phyloP scores from a whole-genome alignment of 2,329 filamentous ascomycete species.

The Xylaria hypoxylon region DNA sequence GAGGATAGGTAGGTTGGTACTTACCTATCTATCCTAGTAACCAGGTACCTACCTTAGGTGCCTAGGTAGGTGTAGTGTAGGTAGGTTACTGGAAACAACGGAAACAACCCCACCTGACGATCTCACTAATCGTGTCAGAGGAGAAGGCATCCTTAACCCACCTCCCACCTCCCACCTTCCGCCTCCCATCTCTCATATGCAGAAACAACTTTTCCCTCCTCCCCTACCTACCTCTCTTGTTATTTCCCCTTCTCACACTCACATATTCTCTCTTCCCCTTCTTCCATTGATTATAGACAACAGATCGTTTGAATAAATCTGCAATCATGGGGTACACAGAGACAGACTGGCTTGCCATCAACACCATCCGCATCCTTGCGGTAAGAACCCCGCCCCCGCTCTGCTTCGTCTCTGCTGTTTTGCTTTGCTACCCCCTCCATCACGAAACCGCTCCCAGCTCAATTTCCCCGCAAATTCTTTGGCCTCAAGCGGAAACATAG shows the following conservation, averaged over 20 bases:
- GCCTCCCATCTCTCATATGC: slow-evolving; percentile 26
- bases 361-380: slow-evolving; percentile 96
- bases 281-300: slow-evolving; percentile 38
- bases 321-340: slow-evolving; percentile 88
- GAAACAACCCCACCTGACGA: slow-evolving; percentile 35
- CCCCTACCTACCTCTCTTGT: slow-evolving; percentile 26
- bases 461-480: slow-evolving; percentile 33
- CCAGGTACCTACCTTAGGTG: no score
- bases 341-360: slow-evolving; percentile 90
- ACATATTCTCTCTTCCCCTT: slow-evolving; percentile 36
- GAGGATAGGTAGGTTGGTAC: not conserved
- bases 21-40: not conserved
- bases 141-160: slow-evolving; percentile 18
- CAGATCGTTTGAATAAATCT: slow-evolving; percentile 39
- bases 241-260: slow-evolving; percentile 35
- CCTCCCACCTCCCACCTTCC: slow-evolving; percentile 23
- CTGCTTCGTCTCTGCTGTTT: slow-evolving; percentile 41
- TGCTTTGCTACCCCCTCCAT: slow-evolving; percentile 50
- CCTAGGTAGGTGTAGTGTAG: no score
- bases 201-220: slow-evolving; percentile 29
- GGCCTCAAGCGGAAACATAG: not conserved
- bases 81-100: no score
- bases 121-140: slow-evolving; percentile 39
- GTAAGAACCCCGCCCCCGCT: slow-evolving; percentile 67
- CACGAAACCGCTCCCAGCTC: slow-evolving; percentile 42